Evolutionary conservation across 371 early-diverging fungal genomes (phyloP).

Genomic region (Polyrhizophydium stewartii): DNA sequence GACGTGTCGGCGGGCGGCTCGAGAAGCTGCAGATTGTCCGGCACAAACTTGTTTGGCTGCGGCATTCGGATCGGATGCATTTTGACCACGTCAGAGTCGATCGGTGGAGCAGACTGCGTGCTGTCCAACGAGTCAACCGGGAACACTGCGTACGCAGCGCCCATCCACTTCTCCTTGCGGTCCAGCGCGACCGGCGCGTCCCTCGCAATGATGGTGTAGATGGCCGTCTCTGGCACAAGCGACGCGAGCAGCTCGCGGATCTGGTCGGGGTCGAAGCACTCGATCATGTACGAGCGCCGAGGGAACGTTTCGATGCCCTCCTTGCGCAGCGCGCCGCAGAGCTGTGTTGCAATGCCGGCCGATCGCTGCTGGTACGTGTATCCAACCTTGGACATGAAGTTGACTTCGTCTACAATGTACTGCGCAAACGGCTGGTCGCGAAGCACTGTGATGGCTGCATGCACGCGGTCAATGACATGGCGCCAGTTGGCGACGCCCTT

Average conservation of each 20-base stretch:
- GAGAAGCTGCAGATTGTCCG: slow-evolving; percentile 14
- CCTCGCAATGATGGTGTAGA: slow-evolving; percentile 17
- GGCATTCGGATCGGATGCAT: slow-evolving; percentile 2
- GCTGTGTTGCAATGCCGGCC: slow-evolving; percentile 12
- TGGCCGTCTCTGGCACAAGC: slow-evolving; percentile 11
- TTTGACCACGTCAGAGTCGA: too few relatives aligned
- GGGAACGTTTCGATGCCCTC: slow-evolving; percentile 31
- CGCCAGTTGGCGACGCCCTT: slow-evolving; percentile 19
- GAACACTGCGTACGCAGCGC: slow-evolving; percentile 19
- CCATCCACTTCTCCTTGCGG: slow-evolving; percentile 32
- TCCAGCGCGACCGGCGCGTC: slow-evolving; percentile 6
- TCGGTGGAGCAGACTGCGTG: too few relatives aligned
- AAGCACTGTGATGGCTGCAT: slow-evolving; percentile 12
- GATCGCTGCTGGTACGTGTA: slow-evolving; percentile 31
- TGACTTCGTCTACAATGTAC: slow-evolving; percentile 24
- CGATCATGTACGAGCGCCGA: slow-evolving; percentile 11
- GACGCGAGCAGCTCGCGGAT: slow-evolving; percentile 6
- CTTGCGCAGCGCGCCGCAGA: slow-evolving; percentile 15
- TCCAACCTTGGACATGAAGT: slow-evolving; percentile 16
- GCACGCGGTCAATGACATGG: slow-evolving; percentile 17
- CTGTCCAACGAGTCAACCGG: neutral
- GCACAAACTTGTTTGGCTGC: slow-evolving; percentile 22
- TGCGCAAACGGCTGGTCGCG: slow-evolving; percentile 12
- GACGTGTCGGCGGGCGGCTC: neutral
- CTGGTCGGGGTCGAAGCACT: slow-evolving; percentile 11